Evolutionary conservation across 805 yeast species (phyloP), one percentile per base, ranked within the genome.

Genomic region (Candida maltosa): DNA sequence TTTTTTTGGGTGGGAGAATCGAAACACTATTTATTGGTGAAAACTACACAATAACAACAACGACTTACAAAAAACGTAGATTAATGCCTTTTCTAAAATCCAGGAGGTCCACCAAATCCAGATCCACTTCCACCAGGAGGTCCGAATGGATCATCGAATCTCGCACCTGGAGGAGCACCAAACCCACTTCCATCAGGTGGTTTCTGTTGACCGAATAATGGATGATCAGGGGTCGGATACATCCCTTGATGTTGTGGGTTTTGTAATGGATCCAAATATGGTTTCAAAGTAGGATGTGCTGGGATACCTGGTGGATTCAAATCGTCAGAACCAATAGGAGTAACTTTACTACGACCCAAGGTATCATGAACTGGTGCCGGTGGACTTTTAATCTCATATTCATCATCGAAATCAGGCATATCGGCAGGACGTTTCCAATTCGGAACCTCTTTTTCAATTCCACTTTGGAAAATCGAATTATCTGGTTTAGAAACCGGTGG

Each of bases 361-460:
- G 7, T 21, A 10, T 21, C 23, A 20, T 20, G 16, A 4, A 9
- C 14, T 5, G 41, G 30, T 8, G 26, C 20, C 17, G 36, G 30
- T 9, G 42, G 26, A 16, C 19, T 36, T 14, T 35, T 34, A 23
- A 65, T 50, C 44, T 76, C 74, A 34, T 66, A 68, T 42, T 76
- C 82, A 46, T 73, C 78, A 16, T 73, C 78, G 40, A 73, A 76
- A 22, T 62, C 74, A 1, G 81, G 81, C 52, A 73, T 65, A 44
- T 68, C 73, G 15, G 46, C 34, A 2, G 68, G 63, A 25, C 49
- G 45, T 11, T 25, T 16, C 25, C 34, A 14, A 14, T 29, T 4
- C n/a, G 26, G 9, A 6, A 6, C 19, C 8, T 18, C 16, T 25
- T 12, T n/a, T 8, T 4, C 12, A 10, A 29, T 18, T 6, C 9